Conservation (phyloP, 495 filamentous ascomycete genomes). For the Chlorociboria aeruginascens region DNA sequence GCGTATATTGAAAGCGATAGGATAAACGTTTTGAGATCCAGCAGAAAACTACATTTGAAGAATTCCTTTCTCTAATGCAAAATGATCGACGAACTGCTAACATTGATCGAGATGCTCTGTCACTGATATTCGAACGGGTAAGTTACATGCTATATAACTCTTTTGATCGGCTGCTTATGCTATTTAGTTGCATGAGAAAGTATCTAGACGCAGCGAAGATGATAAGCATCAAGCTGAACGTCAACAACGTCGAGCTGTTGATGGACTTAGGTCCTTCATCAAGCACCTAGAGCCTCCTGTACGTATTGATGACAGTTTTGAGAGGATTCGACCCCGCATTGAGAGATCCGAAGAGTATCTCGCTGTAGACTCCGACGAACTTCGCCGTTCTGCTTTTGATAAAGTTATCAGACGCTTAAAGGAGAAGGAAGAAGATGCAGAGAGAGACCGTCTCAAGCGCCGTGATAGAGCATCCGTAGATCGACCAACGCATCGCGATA, state of each 20-base stretch:
- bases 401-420: conserved; percentile 82
- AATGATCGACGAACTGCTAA: conserved; percentile 76
- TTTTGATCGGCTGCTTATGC: conserved; percentile 13
- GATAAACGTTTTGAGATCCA: conserved; percentile 87
- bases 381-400: conserved; percentile 75
- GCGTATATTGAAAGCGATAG: conserved; percentile 27
- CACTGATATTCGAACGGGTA: conserved; percentile 69
- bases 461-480: conserved; percentile 51
- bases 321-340: conserved; percentile 66
- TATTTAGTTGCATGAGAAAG: conserved; percentile 63
- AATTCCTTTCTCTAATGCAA: conserved; percentile 66
- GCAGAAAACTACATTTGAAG: conserved; percentile 72
- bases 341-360: conserved; percentile 74
- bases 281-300: conserved; percentile 89
- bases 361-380: conserved; percentile 68
- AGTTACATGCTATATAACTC: conserved; percentile 9
- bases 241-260: conserved; percentile 72
- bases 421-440: conserved; percentile 80
- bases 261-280: conserved; percentile 75
- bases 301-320: conserved; percentile 66
- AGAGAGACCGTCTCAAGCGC: conserved; percentile 56
- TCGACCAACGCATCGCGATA: conserved; percentile 41
- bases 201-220: conserved; percentile 61
- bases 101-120: conserved; percentile 63
- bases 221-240: conserved; percentile 75